Evolutionary conservation across 768 basidiomycete species (phyloP), one percentile per base, ranked within the genome.

Genomic region (Lanmaoa rubissima): DNA sequence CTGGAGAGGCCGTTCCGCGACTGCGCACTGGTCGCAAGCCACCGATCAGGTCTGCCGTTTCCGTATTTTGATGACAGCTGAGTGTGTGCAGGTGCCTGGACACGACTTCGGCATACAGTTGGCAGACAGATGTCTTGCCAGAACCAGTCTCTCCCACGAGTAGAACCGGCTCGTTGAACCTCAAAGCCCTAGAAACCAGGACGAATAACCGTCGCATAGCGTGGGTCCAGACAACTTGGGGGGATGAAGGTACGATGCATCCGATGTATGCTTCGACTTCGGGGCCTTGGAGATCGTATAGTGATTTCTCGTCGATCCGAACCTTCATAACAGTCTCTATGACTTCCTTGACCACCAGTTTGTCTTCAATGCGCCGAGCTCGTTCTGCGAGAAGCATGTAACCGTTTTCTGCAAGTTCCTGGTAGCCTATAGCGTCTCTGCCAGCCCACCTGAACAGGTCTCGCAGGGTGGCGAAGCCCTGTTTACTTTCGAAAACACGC

Each of bases 401-500:
- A 0, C 97, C 97, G 61, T 98, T 92, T 62, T 94, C 87, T 0
- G 96, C 97, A 53, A 99, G 79, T 65, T 97, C 88, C 66, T 97
- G 92, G 69, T 94, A 93, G 10, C 90, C 87, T 48, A 91, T 75
- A 1, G 94, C 94, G 55, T 92, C 91, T 55, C 97, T 78, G 5
- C 87, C 88, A 8, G 94, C 97, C 97, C 97, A 99, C 43, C 97
- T 85, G 74, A 99, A 99, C 17, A 99, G 76, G 69, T 99, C 97
- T 40, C 97, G 91, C 5, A 99, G 81, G 1, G 97, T 99, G 0
- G 92, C 97, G 67, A 98, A 99, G 1, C 94, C 90, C 48, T 96
- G 90, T 72, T 95, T 98, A 68, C 94, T 96, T 74, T 99, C 97
- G 68, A 99, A 99, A 38, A 99, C 90, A 28, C 97, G 85, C 38